Conservation (phyloP, 192 early-diverging fungal genomes). For the Piromyces finnis region DNA sequence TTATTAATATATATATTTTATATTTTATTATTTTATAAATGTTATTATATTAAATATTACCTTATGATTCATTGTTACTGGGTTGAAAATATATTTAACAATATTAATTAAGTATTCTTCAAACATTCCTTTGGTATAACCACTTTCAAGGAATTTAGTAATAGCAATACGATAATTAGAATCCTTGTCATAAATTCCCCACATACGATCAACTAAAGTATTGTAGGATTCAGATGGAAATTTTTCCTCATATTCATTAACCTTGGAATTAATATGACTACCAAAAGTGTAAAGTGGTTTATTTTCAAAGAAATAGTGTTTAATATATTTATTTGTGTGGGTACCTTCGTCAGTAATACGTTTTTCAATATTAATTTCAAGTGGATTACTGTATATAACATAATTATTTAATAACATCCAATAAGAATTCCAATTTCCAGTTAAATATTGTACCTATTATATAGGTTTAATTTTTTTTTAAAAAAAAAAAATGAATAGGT, state of each 20-base stretch:
- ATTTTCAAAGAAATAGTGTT: neutral
- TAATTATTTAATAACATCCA: neutral
- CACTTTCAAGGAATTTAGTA: neutral
- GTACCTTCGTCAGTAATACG: neutral
- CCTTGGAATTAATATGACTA: neutral
- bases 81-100: neutral
- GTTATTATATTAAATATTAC: too few relatives aligned
- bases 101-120: neutral
- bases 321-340: neutral
- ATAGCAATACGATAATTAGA: neutral
- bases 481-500: too few relatives aligned
- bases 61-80: neutral
- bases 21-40: too few relatives aligned
- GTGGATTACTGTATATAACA: neutral
- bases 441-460: neutral
- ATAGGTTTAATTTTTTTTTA: too few relatives aligned
- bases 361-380: neutral
- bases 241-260: neutral
- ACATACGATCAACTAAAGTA: neutral
- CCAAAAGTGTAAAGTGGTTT: neutral
- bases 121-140: neutral
- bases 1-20: too few relatives aligned
- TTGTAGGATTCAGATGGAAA: neutral
- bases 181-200: neutral
- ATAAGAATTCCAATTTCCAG: neutral